phyloP scores from a whole-genome alignment of 1,284 basidiomycete genomes.

The Apiotrichum montevideense region DNA sequence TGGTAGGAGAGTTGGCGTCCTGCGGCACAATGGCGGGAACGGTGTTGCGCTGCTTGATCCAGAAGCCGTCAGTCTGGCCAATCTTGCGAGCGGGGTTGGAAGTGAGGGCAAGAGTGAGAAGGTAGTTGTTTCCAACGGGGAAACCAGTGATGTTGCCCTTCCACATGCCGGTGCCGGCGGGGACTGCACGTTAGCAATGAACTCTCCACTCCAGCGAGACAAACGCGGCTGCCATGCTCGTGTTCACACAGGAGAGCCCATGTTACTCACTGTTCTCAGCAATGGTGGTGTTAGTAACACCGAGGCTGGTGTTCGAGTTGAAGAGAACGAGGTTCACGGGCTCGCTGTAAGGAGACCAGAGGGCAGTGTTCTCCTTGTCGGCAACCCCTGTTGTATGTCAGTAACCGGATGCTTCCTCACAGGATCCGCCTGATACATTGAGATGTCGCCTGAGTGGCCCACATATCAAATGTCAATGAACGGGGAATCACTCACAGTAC shows the following conservation, averaged over 20 bases:
- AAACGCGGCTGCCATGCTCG: no score
- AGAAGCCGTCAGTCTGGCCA: slow-evolving; percentile 14
- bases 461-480: no score
- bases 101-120: slow-evolving; percentile 9
- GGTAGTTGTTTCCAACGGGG: slow-evolving; percentile 21
- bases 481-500: slow-evolving; percentile 4
- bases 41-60: slow-evolving; percentile 12
- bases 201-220: no score
- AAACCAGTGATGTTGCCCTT: slow-evolving; percentile 17
- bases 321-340: slow-evolving; percentile 11
- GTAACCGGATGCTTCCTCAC: no score
- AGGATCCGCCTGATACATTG: no score
- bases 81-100: slow-evolving; percentile 11
- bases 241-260: not conserved
- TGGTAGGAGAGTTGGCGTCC: slow-evolving; percentile 10
- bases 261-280: slow-evolving; percentile 4
- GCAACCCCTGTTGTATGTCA: slow-evolving; percentile 5
- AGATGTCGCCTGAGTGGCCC: no score
- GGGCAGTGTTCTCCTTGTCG: slow-evolving; percentile 7
- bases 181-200: slow-evolving; percentile 1
- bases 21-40: slow-evolving; percentile 13
- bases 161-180: slow-evolving; percentile 20
- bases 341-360: slow-evolving; percentile 7
- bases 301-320: slow-evolving; percentile 11
- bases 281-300: slow-evolving; percentile 4